Base-by-base conservation (phyloP, 352 stramenopile species). In the Phytophthora pseudosyringae region DNA sequence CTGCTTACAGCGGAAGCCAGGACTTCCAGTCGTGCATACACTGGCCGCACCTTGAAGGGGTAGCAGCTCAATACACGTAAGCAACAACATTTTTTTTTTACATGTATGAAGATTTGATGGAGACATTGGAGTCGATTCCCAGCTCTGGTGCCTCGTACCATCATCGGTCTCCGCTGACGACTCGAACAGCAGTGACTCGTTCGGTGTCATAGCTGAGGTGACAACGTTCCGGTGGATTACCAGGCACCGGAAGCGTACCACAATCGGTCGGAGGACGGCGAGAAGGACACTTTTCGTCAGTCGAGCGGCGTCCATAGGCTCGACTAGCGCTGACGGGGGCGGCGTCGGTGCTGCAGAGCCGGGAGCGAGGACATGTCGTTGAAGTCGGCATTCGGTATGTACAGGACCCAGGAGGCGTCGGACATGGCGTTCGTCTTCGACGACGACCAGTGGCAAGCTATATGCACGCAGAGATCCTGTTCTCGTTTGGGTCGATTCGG, bases 161-260 rank as follows among this genome's bases (percentile, higher is more conserved):
- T 60, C 31, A 59, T 67, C 39, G 12, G 41, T 31, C 12, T 47
- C 51, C 6, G 31, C 3, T 13, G 21, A 54, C 6, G n/a, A n/a
- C 32, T 6, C 15, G 21, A 5, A 21, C 18, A 21, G 26, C 11
- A 21, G 25, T 65, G 62, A 64, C 40, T 28, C 44, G 45, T 32
- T 56, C 40, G 26, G 32, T 47, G 62, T 64, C 61, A 69, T 33
- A 31, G 10, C 25, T 33, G 38, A 40, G 40, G 25, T 16, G 36
- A 38, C 12, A 16, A 16, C n/a, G 5, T 26, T 47, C 39, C 35
- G 25, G 47, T 36, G 25, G 61, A 65, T 70, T 70, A 66, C 55
- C 55, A 66, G 63, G 62, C 55, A 56, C 55, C 40, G 25, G 55
- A 61, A 70, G 63, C 63, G 63, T 70, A 70, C 63, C 63, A 43